phyloP scores from a whole-genome alignment of 768 basidiomycete species.

The Boletus fagicola region DNA sequence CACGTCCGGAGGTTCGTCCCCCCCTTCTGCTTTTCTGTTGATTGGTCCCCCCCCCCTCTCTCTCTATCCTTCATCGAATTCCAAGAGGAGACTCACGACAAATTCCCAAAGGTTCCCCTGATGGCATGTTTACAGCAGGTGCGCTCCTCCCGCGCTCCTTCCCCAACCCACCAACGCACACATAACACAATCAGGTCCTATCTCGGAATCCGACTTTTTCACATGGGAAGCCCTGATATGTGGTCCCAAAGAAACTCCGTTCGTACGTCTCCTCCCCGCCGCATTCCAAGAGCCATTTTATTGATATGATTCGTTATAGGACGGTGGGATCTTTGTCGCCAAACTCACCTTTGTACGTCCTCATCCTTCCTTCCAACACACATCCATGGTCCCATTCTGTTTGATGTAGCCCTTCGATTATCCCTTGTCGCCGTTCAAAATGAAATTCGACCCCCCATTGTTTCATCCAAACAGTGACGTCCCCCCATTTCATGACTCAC shows the following conservation, averaged over 20 bases:
- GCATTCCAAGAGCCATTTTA: too few species aligned
- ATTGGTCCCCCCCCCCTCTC: too few species aligned
- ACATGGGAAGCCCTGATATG: constrained; percentile 94
- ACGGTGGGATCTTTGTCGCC: constrained; percentile 93
- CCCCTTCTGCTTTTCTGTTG: too few species aligned
- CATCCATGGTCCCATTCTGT: neutral
- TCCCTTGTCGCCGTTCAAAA: constrained; percentile 97
- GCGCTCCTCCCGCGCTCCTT: too few species aligned
- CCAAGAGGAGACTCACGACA: neutral
- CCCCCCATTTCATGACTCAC: neutral
- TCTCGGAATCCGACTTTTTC: constrained; percentile 92
- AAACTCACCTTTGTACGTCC: constrained; percentile 82
- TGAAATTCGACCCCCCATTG: constrained; percentile 96
- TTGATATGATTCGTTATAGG: constrained; percentile 47
- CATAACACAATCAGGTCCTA: constrained; percentile 60
- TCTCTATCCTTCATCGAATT: neutral
- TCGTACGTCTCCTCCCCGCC: constrained; percentile 44
- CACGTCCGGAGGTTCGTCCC: too few species aligned
- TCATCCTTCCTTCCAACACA: too few species aligned
- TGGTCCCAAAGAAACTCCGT: constrained; percentile 93
- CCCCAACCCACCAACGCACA: too few species aligned
- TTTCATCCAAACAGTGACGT: constrained; percentile 95
- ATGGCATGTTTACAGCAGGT: constrained; percentile 97
- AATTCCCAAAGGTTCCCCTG: constrained; percentile 62
- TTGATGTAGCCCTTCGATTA: constrained; percentile 57